phyloP scores from a whole-genome alignment of 345 rosid genomes.

The Corchorus olitorius region DNA sequence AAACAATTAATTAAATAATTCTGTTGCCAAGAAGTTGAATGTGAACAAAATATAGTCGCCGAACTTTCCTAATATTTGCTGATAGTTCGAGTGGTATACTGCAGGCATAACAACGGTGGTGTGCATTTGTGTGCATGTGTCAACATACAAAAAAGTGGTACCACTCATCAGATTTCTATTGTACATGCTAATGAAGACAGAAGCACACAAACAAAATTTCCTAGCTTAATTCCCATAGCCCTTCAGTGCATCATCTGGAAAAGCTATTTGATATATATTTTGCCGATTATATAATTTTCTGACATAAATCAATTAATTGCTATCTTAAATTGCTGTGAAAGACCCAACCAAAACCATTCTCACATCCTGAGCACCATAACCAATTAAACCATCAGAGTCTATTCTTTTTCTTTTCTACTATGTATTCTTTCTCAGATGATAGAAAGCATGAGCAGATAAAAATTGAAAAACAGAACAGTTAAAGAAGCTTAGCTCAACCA shows the following conservation, averaged over 20 bases:
- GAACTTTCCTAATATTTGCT: too few relatives aligned
- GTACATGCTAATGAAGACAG: conserved; percentile 4
- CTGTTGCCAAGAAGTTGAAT: too few relatives aligned
- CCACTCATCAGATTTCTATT: neutral
- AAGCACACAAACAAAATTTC: neutral
- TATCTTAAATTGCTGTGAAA: neutral
- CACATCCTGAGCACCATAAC: neutral
- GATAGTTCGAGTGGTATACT: too few relatives aligned
- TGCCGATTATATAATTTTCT: neutral
- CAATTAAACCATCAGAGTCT: neutral
- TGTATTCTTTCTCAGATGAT: neutral
- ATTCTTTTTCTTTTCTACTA: neutral
- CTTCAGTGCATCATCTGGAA: neutral
- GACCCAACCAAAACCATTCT: neutral
- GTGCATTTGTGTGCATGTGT: neutral
- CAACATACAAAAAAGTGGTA: neutral
- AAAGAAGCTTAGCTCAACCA: conserved; percentile 24
- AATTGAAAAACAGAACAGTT: neutral
- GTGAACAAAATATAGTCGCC: too few relatives aligned
- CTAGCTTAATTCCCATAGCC: neutral
- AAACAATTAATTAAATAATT: too few relatives aligned
- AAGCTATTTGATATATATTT: neutral
- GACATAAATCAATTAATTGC: neutral
- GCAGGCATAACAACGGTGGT: neutral
- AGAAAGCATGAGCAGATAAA: neutral